Conservation (phyloP, 805 yeast genomes). For the Metschnikowia proteae region DNA sequence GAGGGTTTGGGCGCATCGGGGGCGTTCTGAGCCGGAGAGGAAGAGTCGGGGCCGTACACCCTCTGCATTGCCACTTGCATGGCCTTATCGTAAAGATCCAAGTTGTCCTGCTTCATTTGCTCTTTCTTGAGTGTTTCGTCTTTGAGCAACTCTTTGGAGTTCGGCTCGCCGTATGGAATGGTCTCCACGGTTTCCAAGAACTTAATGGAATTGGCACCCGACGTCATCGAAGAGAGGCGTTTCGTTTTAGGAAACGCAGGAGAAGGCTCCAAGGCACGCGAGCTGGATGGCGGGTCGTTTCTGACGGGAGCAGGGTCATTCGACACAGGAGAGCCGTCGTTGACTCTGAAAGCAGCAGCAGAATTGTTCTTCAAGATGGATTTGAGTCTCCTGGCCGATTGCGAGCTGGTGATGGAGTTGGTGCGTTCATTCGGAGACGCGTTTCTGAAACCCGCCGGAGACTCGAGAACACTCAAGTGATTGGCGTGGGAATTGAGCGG, state of each 20-base stretch:
- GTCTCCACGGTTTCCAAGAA: conserved; percentile 38
- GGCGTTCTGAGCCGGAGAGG: neutral
- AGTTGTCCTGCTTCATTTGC: conserved; percentile 30
- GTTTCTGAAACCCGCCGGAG: neutral
- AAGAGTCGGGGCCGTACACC: conserved; percentile 43
- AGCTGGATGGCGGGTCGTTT: neutral
- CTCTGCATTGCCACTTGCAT: conserved; percentile 52
- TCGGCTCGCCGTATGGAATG: conserved; percentile 21
- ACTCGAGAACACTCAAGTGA: neutral
- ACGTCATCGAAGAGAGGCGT: conserved; percentile 14
- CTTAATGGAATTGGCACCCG: conserved; percentile 34
- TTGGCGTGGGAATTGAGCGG: neutral
- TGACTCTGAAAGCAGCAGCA: conserved; percentile 5
- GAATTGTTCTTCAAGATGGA: conserved; percentile 32
- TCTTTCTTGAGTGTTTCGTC: conserved; percentile 12
- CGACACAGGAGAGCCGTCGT: neutral
- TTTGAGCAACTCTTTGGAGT: conserved; percentile 6
- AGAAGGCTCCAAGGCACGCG: conserved; percentile 2
- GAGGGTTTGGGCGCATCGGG: neutral
- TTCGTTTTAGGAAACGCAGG: conserved; percentile 11
- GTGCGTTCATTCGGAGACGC: conserved; percentile 4
- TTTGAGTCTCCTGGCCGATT: conserved; percentile 27
- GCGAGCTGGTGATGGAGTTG: conserved; percentile 14
- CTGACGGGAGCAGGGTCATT: neutral
- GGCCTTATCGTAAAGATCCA: conserved; percentile 54